Conservation (phyloP, 164 flowering plant species). For the Aristolochia contorta region DNA sequence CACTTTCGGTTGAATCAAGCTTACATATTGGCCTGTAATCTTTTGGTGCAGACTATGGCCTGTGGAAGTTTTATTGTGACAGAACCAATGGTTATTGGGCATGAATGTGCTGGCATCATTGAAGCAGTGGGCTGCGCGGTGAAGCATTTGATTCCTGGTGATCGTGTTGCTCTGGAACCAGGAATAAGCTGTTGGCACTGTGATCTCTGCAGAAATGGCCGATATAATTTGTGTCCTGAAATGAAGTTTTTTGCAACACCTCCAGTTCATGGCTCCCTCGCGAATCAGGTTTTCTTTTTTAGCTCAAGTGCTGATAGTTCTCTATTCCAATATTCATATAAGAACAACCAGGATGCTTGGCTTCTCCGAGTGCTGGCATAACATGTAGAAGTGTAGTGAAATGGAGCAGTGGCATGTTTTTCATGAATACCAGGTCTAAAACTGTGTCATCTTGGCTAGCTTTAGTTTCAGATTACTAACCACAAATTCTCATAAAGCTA, state of each 20-base stretch:
- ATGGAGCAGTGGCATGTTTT: no score
- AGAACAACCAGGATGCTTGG: no score
- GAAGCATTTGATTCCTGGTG: constrained; percentile 53
- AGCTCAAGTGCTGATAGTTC: neutral
- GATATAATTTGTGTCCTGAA: constrained; percentile 85
- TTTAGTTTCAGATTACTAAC: no score
- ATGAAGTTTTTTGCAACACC: constrained; percentile 97
- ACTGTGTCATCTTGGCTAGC: no score
- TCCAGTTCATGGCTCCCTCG: constrained; percentile 84
- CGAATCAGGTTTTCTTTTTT: constrained; percentile 51
- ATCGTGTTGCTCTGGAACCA: constrained; percentile 90
- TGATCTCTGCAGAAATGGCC: constrained; percentile 57
- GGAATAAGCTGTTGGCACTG: constrained; percentile 80
- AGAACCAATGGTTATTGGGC: constrained; percentile 98
- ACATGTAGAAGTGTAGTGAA: no score
- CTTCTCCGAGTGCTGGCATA: no score
- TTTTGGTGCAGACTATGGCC: constrained; percentile 39
- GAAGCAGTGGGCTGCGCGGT: constrained; percentile 85
- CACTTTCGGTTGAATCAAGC: neutral
- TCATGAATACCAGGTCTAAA: no score
- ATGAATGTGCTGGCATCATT: constrained; percentile 90
- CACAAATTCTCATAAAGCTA: no score
- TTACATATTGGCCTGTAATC: neutral
- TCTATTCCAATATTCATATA: no score
- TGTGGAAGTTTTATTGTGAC: constrained; percentile 64